These are phyloP conservation scores for Fusarium virguliforme DNA, from an alignment of 2,329 filamentous ascomycete genomes.

Conservation along the genomic window DNA sequence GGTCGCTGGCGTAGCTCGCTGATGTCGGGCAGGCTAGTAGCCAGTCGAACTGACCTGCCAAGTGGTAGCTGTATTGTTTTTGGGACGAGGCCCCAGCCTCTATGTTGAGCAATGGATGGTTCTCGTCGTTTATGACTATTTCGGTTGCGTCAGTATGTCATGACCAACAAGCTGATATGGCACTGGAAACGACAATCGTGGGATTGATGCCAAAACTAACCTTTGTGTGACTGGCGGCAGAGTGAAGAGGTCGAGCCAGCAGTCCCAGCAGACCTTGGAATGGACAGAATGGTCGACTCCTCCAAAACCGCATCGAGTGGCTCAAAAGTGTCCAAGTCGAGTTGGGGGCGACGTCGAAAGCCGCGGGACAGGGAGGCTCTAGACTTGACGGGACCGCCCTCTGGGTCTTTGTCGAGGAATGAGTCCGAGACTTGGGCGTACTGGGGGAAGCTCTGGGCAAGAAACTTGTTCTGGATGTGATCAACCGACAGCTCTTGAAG, in stretches of 20 bases:
- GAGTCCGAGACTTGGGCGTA: constrained; percentile 21
- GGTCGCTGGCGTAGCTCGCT: constrained; percentile 45
- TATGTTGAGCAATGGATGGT: constrained; percentile 50
- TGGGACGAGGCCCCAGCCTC: constrained; percentile 46
- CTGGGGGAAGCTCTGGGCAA: constrained; percentile 33
- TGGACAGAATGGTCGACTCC: constrained; percentile 44
- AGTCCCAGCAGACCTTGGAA: constrained; percentile 22
- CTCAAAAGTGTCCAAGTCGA: constrained; percentile 55
- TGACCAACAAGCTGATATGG: neutral
- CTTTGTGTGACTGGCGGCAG: constrained; percentile 26
- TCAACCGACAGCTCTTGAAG: constrained; percentile 52
- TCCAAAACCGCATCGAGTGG: constrained; percentile 55
- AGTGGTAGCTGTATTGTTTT: constrained; percentile 61
- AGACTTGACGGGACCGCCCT: constrained; percentile 33
- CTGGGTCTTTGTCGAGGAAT: constrained; percentile 16
- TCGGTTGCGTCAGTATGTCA: constrained; percentile 33
- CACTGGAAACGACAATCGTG: neutral
- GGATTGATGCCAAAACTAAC: constrained; percentile 33
- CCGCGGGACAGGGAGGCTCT: constrained; percentile 42
- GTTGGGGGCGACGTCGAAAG: constrained; percentile 52
- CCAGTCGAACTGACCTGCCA: constrained; percentile 68
- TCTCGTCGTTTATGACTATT: constrained; percentile 27
- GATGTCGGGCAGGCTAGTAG: constrained; percentile 60
- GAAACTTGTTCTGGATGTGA: constrained; percentile 48
- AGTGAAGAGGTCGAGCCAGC: constrained; percentile 9